Conservation (phyloP, 306 rosid genomes). For the Acacia melanoxylon region DNA sequence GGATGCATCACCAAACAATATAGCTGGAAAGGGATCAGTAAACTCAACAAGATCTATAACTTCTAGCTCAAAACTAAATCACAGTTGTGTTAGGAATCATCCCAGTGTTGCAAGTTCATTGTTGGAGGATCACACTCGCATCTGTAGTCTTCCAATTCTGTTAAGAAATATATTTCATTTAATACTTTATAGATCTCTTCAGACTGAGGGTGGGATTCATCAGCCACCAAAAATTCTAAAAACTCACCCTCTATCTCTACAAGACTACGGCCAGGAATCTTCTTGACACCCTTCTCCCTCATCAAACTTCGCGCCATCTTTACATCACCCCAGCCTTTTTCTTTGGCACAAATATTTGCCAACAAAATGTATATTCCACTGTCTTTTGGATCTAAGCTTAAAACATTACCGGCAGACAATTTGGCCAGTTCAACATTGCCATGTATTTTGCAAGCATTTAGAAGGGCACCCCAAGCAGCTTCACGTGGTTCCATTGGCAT, state of each 20-base stretch:
- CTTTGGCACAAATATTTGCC: constrained; percentile 62
- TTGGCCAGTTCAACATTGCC: constrained; percentile 67
- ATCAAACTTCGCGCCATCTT: constrained; percentile 65
- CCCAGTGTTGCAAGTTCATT: neutral
- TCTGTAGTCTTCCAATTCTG: constrained; percentile 40
- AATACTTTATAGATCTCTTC: constrained; percentile 55
- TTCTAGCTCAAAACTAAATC: neutral
- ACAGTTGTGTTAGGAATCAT: neutral
- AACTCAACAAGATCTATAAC: neutral
- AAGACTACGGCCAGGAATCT: constrained; percentile 71
- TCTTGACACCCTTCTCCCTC: constrained; percentile 76
- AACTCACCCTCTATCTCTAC: constrained; percentile 66
- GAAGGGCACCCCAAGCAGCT: constrained; percentile 86
- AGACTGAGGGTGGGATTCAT: constrained; percentile 66
- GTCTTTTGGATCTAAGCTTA: constrained; percentile 67
- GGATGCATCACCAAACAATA: neutral
- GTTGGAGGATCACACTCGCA: neutral
- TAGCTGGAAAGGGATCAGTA: neutral
- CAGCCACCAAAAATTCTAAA: constrained; percentile 69
- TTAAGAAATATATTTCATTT: constrained; percentile 39
- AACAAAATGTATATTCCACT: constrained; percentile 65
- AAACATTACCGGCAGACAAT: constrained; percentile 50
- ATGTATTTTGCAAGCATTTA: constrained; percentile 69
- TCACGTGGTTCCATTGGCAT: constrained; percentile 74
- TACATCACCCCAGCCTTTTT: constrained; percentile 68